These are phyloP conservation scores for Apiospora aurea DNA, from an alignment of 2,329 filamentous ascomycete species.

Conservation along the genomic window DNA sequence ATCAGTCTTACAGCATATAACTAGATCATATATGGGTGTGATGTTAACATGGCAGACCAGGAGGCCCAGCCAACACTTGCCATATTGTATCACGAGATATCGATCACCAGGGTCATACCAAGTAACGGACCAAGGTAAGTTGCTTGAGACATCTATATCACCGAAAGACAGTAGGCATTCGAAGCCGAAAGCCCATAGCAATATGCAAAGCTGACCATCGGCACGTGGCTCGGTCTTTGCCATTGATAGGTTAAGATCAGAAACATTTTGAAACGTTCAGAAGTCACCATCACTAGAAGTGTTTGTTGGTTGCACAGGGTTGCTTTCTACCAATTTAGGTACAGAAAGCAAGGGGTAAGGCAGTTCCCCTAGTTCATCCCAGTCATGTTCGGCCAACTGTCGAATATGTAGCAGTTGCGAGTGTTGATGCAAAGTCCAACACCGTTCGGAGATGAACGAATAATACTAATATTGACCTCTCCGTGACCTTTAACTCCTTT, in stretches of 20 bases:
- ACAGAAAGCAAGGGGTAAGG: constrained; percentile 17
- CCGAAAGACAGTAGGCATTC: neutral
- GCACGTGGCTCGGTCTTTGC: neutral
- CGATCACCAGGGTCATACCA: neutral
- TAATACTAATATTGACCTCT: constrained; percentile 17
- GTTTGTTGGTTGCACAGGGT: neutral
- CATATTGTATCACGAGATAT: too few species aligned
- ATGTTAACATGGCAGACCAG: neutral
- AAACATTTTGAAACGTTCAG: neutral
- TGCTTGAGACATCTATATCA: constrained; percentile 10
- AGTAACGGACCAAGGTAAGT: neutral
- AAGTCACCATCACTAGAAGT: neutral
- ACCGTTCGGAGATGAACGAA: neutral
- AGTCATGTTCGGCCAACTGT: constrained; percentile 6
- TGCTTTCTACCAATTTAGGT: constrained; percentile 20
- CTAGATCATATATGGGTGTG: neutral
- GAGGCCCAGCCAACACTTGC: neutral
- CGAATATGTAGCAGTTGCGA: constrained; percentile 19
- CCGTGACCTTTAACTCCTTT: constrained; percentile 21
- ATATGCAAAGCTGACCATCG: neutral
- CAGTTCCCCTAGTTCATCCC: neutral
- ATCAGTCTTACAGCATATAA: neutral
- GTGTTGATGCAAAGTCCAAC: neutral
- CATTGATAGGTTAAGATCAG: neutral
- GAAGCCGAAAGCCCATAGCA: neutral